Evolutionary conservation across 768 basidiomycete genomes (phyloP), one percentile per base, ranked within the genome.

Genomic region (Serendipita sp.): DNA sequence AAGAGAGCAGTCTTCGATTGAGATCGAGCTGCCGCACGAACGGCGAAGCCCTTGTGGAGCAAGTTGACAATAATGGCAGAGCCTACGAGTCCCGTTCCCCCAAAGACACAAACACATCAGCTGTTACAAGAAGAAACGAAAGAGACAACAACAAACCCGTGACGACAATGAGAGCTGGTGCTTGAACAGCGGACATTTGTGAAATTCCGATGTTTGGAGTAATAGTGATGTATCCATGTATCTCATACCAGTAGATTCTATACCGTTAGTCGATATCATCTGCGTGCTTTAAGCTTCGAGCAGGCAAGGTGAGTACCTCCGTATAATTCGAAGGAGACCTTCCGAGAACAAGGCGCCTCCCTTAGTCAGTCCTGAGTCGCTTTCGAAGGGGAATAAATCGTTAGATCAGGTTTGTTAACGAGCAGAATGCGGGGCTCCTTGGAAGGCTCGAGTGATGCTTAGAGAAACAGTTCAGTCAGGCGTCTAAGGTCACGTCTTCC

Each of bases 1-100:
- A 60, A 60, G 56, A 38, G 2, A 28, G 28, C 16, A 10, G 28
- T 1, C 76, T 68, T 77, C 76, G 3, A 66, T 1, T 48, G 28
- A 1, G 68, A 70, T 11, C 77, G 70, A 44, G 76, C 75, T 1
- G 76, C 76, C 1, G 75, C 76, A 32, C 74, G 68, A 34, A 77
- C 76, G 13, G 67, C 68, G 68, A 69, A 74, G 2, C 74, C 75
- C 11, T 66, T 64, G 11, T 68, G 64, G 47, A 73, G 67, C 28
- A 71, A 52, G 8, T 63, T 16, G n/a, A 68, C 47, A 34, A 67
- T 63, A 15, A 69, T 65, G 46, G 69, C 68, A n/a, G 67, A 45
- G n/a, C 68, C 69, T 44, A 41, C 38, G 13, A 41, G 2, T 13
- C 38, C 1, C 1, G 38, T 41, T 7, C 38, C 38, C 1, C 38